A percentile compares a stretch with the other conserved stretches of the same genome.
Conservation (phyloP, 1,284 basidiomycete genomes). For the Blastosporella zonata region DNA sequence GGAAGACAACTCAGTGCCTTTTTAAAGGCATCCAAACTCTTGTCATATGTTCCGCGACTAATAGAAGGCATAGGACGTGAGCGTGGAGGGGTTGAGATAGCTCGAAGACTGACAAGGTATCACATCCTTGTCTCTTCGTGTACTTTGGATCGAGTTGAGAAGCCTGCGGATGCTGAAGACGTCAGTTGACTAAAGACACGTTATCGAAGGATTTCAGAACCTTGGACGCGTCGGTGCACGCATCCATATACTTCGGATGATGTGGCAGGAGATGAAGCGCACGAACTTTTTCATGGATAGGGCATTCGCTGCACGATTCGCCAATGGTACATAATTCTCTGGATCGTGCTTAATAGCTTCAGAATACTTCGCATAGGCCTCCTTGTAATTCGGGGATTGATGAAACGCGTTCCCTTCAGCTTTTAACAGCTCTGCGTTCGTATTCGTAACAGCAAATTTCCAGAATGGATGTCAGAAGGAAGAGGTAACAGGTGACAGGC, state of each 20-base stretch:
- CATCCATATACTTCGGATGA: slow-evolving; percentile 26
- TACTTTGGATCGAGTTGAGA: slow-evolving; percentile 31
- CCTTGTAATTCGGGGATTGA: slow-evolving; percentile 23
- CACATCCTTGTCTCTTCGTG: slow-evolving; percentile 31
- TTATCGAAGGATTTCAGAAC: slow-evolving; percentile 15
- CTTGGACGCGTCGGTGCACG: slow-evolving; percentile 26
- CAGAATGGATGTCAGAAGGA: too few species aligned
- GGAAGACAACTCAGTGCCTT: slow-evolving; percentile 28
- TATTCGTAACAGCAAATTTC: too few species aligned
- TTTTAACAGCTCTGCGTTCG: slow-evolving; percentile 26
- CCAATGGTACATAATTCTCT: slow-evolving; percentile 30
- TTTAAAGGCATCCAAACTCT: slow-evolving; percentile 28
- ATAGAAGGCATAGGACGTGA: too few species aligned
- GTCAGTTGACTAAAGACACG: not conserved
- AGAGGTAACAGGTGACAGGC: too few species aligned
- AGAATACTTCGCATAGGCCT: slow-evolving; percentile 30
- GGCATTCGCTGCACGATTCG: slow-evolving; percentile 31
- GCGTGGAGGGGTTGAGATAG: not conserved
- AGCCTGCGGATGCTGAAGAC: slow-evolving; percentile 21
- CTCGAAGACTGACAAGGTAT: slow-evolving; percentile 22
- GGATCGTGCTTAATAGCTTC: slow-evolving; percentile 32
- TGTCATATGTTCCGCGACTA: slow-evolving; percentile 21
- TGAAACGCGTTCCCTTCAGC: slow-evolving; percentile 28
- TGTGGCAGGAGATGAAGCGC: not conserved
- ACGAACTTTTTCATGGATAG: slow-evolving; percentile 29